Evolutionary conservation across 306 rosid genomes (phyloP), one percentile per base, ranked within the genome.

Genomic region (Urtica urens): DNA sequence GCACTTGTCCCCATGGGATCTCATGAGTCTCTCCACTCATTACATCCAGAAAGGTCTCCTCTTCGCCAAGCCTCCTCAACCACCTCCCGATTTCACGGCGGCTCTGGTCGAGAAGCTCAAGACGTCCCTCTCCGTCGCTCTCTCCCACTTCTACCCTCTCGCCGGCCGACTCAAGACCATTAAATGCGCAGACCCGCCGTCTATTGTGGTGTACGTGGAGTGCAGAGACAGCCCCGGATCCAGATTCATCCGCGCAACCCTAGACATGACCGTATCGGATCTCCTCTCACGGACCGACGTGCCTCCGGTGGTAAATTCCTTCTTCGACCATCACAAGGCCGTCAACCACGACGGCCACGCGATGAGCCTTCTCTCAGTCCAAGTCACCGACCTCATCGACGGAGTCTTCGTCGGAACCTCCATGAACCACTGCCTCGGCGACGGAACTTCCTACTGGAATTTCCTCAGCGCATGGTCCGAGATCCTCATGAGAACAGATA

Each of bases 31-130:
- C 33, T 73, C 90, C 0, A 8, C 0, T 0, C 29, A 72, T 44
- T 77, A 82, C 13, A 86, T 79, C 24, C 93, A 86, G 29, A 76
- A 76, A 27, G 94, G 96, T 1, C 79, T 78, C 1, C 71, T 79
- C 44, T 86, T 74, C 62, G 54, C 60, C 22, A 86, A 79, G 22
- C 83, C 93, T 2, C 60, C 52, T 12, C 37, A 31, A 13, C 15
- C 47, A 1, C 9, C 11, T 2, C 1, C 4, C 2, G 4, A 43
- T 0, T 72, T 74, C 72, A 52, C 63, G 8, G 0, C 48, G 0
- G 3, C 54, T 35, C 66, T 86, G 1, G 35, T 78, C 46, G 26
- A 45, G 0, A 64, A 54, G 23, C 88, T 86, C 14, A 70, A 75
- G 13, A 47, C 24, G 34, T 79, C 83, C 14, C 79, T 86, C 10